Evolutionary conservation across 768 basidiomycete genomes (phyloP), one percentile per base, ranked within the genome.

Genomic region (Hericium erinaceus): DNA sequence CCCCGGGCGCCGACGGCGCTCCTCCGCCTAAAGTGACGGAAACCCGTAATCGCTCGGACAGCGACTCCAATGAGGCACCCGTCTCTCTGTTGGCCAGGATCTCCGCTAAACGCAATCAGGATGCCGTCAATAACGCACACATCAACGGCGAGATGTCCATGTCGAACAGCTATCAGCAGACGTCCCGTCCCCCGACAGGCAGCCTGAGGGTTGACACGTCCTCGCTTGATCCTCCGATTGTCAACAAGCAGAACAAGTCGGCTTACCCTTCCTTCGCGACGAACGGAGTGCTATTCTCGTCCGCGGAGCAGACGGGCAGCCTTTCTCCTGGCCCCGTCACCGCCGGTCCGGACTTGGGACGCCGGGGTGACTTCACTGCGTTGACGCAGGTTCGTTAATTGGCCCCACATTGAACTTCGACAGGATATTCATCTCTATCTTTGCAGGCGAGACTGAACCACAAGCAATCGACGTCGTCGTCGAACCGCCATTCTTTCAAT

Each of bases 281-380:
- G 58, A 80, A 80, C 58, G 82, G 82, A 15, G 78, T 84, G 50
- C 70, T 87, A 44, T 69, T 83, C 55, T 79, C 79, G 18, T 72
- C 81, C 13, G 76, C 78, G 49, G 87, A 87, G 48, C 82, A 81
- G 52, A 70, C 78, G 26, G 71, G 79, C 18, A 76, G 80, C 58
- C 82, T 87, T 68, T 87, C 86, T 20, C 88, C 89, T 57, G 85
- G 83, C 52, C 90, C 89, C 39, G 80, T 89, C 60, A 92, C 89
- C 58, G 89, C 89, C 57, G 90, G 89, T 52, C 90, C 89, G 61
- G 89, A 92, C 71, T 75, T 92, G 48, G 89, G 90, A 64, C 77
- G 90, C 64, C 20, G 78, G 88, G 44, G 68, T 83, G 63, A 88
- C 87, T 67, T 89, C 88, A 64, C 89, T 54, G 81, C 85, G 38